Conservation (phyloP, 148 eudicot genomes). For the Vaccinium darrowii region DNA sequence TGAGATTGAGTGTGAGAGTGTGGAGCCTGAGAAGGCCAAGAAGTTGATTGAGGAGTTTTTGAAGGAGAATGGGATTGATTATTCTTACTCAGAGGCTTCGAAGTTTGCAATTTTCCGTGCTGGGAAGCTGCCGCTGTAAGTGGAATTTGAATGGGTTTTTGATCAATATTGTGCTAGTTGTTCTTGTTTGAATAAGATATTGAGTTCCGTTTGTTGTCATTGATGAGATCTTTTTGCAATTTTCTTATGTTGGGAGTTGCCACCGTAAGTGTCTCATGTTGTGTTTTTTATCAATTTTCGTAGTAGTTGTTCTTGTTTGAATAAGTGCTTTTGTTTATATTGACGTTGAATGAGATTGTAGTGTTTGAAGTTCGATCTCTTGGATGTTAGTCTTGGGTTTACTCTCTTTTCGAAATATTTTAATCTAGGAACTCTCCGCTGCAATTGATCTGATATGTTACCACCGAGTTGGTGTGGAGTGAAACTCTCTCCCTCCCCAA, state of each 20-base stretch:
- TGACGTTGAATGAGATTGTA: background rate
- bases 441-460: background rate
- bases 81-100: constrained; percentile 61
- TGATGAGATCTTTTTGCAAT: background rate
- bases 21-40: constrained; percentile 75
- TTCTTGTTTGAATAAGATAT: background rate
- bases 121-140: constrained; percentile 63
- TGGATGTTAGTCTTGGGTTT: background rate
- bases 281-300: background rate
- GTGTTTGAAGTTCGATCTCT: background rate
- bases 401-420: background rate
- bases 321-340: background rate
- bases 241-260: background rate
- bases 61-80: constrained; percentile 60
- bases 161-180: background rate
- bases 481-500: background rate
- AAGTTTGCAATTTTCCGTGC: constrained; percentile 76
- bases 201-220: background rate
- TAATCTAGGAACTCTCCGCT: background rate
- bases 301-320: background rate
- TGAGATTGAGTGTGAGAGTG: constrained; percentile 86
- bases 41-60: constrained; percentile 59
- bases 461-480: background rate
- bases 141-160: constrained; percentile 6
- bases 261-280: background rate